Conservation (phyloP, 306 rosid genomes). For the Cucumis melo region DNA sequence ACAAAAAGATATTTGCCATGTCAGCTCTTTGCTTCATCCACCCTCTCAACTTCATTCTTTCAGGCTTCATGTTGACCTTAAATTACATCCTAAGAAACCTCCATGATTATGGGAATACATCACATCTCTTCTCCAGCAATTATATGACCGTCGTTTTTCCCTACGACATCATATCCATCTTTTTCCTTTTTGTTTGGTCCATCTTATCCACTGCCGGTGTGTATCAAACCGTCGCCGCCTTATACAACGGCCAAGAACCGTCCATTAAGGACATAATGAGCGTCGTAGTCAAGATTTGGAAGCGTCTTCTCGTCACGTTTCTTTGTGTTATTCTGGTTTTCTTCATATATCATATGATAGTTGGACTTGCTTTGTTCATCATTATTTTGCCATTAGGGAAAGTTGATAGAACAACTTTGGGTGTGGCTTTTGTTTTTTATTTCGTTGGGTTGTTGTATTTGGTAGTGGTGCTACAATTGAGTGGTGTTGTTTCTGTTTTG, state of each 20-base stretch:
- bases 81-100: conserved; percentile 5
- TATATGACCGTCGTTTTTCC: background rate
- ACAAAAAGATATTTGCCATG: conserved; percentile 16
- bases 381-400: conserved; percentile 26
- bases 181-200: conserved; percentile 6
- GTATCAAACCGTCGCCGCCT: conserved; percentile 14
- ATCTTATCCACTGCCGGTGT: conserved; percentile 20
- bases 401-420: background rate
- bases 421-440: background rate
- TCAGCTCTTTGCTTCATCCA: conserved; percentile 13
- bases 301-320: conserved; percentile 16
- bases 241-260: conserved; percentile 8
- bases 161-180: conserved; percentile 10
- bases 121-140: background rate
- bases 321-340: conserved; percentile 5
- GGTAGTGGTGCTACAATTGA: conserved; percentile 40
- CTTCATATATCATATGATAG: conserved; percentile 12
- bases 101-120: background rate
- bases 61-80: conserved; percentile 2
- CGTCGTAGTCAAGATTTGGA: conserved; percentile 11
- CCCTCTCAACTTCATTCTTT: conserved; percentile 12
- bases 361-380: conserved; percentile 36
- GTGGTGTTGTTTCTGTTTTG: conserved; percentile 48
- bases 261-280: conserved; percentile 5
- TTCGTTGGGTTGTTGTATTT: conserved; percentile 33